Conservation (phyloP, 352 stramenopile species). For the Globisporangium mamillatum region DNA sequence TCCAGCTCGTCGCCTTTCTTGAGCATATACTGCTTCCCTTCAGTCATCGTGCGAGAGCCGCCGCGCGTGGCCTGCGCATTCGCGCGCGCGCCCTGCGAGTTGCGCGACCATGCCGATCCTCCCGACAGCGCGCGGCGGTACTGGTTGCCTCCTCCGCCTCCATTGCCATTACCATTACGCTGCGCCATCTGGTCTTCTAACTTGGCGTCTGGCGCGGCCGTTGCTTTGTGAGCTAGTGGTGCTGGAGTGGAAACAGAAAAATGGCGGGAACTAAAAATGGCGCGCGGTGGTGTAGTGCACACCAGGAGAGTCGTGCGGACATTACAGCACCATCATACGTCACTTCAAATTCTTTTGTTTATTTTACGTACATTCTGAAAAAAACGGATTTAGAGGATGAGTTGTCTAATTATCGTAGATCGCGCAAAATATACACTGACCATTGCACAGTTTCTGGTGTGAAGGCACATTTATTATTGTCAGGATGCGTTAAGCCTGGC, state of each 20-base stretch:
- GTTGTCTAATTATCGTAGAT: no score
- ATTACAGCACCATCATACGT: no score
- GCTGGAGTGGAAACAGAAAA: neutral
- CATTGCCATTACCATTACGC: conserved; percentile 6
- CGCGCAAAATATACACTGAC: no score
- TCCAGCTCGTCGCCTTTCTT: conserved; percentile 68
- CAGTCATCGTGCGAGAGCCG: conserved; percentile 48
- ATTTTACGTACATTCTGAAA: no score
- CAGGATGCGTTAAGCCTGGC: no score
- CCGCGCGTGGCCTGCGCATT: conserved; percentile 39
- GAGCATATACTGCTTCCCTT: conserved; percentile 55
- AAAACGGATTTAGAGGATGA: no score
- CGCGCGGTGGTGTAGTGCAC: neutral
- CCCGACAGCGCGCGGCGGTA: conserved; percentile 54
- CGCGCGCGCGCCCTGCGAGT: conserved; percentile 66
- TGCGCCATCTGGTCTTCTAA: conserved; percentile 13
- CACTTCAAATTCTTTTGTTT: no score
- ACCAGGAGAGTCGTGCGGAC: neutral
- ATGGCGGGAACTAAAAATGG: neutral
- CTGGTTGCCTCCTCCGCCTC: conserved; percentile 22
- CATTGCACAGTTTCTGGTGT: no score
- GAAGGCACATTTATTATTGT: no score
- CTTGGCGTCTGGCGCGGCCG: neutral
- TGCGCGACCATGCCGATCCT: conserved; percentile 64
- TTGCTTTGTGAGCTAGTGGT: neutral